Base-by-base conservation (phyloP, 2,329 filamentous ascomycete species). In the Diplodia intermedia region DNA sequence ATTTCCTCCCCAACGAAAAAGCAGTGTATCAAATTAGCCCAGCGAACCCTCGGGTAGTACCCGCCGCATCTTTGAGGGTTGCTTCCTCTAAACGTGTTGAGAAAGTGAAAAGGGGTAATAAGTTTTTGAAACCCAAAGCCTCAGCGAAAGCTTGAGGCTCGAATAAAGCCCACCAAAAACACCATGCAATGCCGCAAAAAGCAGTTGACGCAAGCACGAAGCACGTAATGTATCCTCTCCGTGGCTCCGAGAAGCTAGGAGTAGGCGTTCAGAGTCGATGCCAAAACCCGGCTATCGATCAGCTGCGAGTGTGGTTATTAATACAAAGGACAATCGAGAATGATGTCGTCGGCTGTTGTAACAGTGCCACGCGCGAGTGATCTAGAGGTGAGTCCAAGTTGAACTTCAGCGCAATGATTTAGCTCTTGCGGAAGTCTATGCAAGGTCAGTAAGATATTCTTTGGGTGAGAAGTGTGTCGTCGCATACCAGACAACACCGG, bases 401-500 rank as follows among this genome's bases (percentile, higher is more conserved):
- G 14, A 43, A 43, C 62, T 54, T 54, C 49, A 18, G 23, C 62
- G 36, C 20, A 62, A 18, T 12, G 14, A 54, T 52, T 69, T 66
- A 67, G 54, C 65, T 65, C 67, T 70, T 70, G 56, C 66, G 69
- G 66, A 70, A 70, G 61, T 69, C 65, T 73, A n/a, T 1, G 15
- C 15, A 68, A 69, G 73, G 72, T 47, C 72, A 72, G 73, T 77
- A 73, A 70, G 69, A 71, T 66, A 72, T 63, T 36, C 7, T 14
- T n/a, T 1, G 29, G 26, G 20, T 23, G 55, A 26, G 11, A n/a
- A 33, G 9, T 15, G 5, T 15, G 14, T 33, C 20, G 6, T 60
- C 23, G 82, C 85, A 74, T 83, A 93, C 91, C 91, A 85, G 93
- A 92, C 77, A 97, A 85, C 83, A 97, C 94, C 79, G 94, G 94